These are phyloP conservation scores for Phytophthora tubulina DNA, from an alignment of 352 stramenopile genomes.

Conservation along the genomic window DNA sequence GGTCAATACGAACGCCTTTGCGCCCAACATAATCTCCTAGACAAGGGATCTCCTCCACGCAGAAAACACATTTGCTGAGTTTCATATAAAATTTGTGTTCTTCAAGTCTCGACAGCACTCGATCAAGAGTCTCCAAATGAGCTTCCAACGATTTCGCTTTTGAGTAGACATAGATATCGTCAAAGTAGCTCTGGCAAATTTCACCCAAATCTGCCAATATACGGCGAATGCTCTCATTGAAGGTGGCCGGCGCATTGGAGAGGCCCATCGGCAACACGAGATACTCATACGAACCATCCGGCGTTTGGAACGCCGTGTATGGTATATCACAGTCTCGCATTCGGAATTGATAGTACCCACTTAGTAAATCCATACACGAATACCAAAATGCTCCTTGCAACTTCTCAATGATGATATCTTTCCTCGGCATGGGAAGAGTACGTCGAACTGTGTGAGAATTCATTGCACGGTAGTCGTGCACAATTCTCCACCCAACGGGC, in stretches of 20 bases:
- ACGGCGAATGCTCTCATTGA: slow-evolving; percentile 20
- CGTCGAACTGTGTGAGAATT: background rate
- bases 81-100: slow-evolving; percentile 37
- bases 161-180: slow-evolving; percentile 29
- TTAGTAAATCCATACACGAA: slow-evolving; percentile 35
- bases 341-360: slow-evolving; percentile 36
- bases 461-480: no score
- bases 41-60: slow-evolving; percentile 32
- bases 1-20: slow-evolving; percentile 23
- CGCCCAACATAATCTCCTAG: slow-evolving; percentile 36
- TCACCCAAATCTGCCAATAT: slow-evolving; percentile 12
- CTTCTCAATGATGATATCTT: slow-evolving; percentile 27
- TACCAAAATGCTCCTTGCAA: slow-evolving; percentile 23
- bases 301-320: slow-evolving; percentile 30
- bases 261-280: slow-evolving; percentile 34
- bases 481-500: no score
- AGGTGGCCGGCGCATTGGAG: slow-evolving; percentile 24
- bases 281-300: slow-evolving; percentile 33
- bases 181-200: slow-evolving; percentile 23
- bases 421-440: slow-evolving; percentile 22
- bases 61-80: slow-evolving; percentile 34
- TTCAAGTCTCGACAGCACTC: slow-evolving; percentile 11
- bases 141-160: slow-evolving; percentile 3
- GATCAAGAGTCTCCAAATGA: slow-evolving; percentile 21
- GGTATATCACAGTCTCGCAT: slow-evolving; percentile 36